Conservation (phyloP, 208 protist genomes). For the Crithidia brevicula region DNA sequence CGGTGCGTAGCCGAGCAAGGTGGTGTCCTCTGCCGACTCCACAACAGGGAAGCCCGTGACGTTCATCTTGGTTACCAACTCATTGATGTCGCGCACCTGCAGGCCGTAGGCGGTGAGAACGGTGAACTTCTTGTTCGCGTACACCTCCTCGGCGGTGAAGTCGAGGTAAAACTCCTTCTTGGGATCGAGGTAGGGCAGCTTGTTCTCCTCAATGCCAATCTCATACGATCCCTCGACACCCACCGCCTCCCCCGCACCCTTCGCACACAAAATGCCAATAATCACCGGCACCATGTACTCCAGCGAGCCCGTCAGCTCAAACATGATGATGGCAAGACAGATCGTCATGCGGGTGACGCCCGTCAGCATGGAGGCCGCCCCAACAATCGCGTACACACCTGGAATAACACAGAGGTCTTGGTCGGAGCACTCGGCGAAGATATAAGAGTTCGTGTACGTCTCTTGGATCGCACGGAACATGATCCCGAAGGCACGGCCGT, state of each 20-base stretch:
- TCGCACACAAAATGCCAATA: constrained; percentile 72
- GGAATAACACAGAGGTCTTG: constrained; percentile 84
- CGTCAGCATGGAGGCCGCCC: constrained; percentile 90
- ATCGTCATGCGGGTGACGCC: constrained; percentile 94
- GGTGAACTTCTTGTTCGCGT: constrained; percentile 51
- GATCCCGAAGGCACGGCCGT: constrained; percentile 79
- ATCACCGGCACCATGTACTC: constrained; percentile 83
- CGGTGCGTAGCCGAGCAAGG: constrained; percentile 73
- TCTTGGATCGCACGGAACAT: constrained; percentile 65
- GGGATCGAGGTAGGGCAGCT: constrained; percentile 81
- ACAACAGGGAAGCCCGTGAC: constrained; percentile 82
- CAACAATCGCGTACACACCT: constrained; percentile 94
- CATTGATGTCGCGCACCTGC: constrained; percentile 66
- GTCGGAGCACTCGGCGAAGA: constrained; percentile 67
- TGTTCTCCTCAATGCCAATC: constrained; percentile 74
- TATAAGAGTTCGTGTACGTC: constrained; percentile 48
- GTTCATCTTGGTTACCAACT: constrained; percentile 57
- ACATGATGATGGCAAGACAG: constrained; percentile 94
- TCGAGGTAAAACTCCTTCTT: constrained; percentile 77
- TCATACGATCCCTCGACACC: constrained; percentile 81
- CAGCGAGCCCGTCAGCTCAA: constrained; percentile 92
- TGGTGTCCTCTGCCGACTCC: constrained; percentile 52
- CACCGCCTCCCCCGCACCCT: constrained; percentile 72
- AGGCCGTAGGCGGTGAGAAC: constrained; percentile 69
- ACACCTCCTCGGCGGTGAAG: constrained; percentile 62